Evolutionary conservation across 305 asterid genomes (phyloP), one percentile per base, ranked within the genome.

Genomic region (Salvia sclarea): DNA sequence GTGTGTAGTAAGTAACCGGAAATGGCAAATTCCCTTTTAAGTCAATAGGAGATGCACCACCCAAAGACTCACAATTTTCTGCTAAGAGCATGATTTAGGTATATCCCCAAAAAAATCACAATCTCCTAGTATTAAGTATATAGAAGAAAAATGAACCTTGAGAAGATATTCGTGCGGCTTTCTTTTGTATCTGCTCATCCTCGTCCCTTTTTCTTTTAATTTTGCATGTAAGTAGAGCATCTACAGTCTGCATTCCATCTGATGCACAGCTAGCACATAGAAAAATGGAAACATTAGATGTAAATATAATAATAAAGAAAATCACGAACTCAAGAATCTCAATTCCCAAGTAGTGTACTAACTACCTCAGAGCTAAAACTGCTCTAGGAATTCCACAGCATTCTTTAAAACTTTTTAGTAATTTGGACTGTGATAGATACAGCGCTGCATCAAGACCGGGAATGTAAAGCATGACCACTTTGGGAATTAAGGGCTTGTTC

Each of bases 361-460:
- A 72, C 44, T 63, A 83, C 85, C 94, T 88, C 77, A 84, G 88
- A 44, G 97, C 97, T 83, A 88, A 79, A 72, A 91, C 98, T 41
- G 96, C 88, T 71, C 85, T 78, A 20, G 98, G 97, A 76, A 85
- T 78, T 54, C 96, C 97, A 76, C 92, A 87, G 55, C 79, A 82
- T 78, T 87, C 88, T 80, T 83, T 88, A 63, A 93, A 80, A 82
- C 88, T 70, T 41, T 78, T 87, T 67, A 91, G 85, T 52, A 84
- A 22, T 75, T 85, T 90, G 53, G 97, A 84, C 72, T 91, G 92
- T 7, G 95, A 88, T 71, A 90, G 79, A 78, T 87, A 93, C 62
- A 91, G 76, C 10, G 95, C 96, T 38, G 97, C 96, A 79, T 88
- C 97, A 78, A 93, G 95, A 65, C 98, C 97, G 67, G 96, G 97